Conservation (phyloP, 2,329 filamentous ascomycete genomes). For the Scortechinia acanthostroma region DNA sequence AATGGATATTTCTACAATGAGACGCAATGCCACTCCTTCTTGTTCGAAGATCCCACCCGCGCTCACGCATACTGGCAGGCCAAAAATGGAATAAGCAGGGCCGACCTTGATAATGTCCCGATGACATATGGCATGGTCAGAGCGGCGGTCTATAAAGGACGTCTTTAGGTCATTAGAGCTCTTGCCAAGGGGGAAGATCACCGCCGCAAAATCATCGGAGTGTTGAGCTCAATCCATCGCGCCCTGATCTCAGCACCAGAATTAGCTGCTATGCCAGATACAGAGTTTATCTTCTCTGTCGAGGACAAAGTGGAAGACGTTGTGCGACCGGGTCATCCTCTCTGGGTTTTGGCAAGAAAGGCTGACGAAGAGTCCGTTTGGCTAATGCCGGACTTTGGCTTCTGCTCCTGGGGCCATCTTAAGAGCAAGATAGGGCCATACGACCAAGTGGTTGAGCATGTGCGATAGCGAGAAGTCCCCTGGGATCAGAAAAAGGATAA, state of each 20-base stretch:
- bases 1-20: conserved; percentile 15
- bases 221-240: conserved; percentile 10
- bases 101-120: conserved; percentile 8
- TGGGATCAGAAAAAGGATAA: conserved; percentile 14
- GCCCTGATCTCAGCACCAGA: conserved; percentile 10
- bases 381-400: conserved; percentile 13
- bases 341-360: conserved; percentile 12
- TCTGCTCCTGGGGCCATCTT: conserved; percentile 10
- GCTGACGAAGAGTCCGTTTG: conserved; percentile 10
- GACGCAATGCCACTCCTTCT: conserved; percentile 5
- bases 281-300: conserved; percentile 13
- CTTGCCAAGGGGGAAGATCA: conserved; percentile 13
- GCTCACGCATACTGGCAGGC: conserved; percentile 9
- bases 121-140: conserved; percentile 7
- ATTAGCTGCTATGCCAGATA: conserved; percentile 9
- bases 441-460: conserved; percentile 12
- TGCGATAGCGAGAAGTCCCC: conserved; percentile 8
- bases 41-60: conserved; percentile 12
- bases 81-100: conserved; percentile 7
- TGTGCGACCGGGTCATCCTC: conserved; percentile 8
- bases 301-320: conserved; percentile 10
- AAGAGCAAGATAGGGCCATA: conserved; percentile 12
- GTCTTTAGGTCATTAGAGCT: conserved; percentile 9
- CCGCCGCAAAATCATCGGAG: conserved; percentile 11
- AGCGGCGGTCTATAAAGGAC: conserved; percentile 9